Conservation (phyloP, 805 yeast genomes). For the Grigorovia transvaalensis region DNA sequence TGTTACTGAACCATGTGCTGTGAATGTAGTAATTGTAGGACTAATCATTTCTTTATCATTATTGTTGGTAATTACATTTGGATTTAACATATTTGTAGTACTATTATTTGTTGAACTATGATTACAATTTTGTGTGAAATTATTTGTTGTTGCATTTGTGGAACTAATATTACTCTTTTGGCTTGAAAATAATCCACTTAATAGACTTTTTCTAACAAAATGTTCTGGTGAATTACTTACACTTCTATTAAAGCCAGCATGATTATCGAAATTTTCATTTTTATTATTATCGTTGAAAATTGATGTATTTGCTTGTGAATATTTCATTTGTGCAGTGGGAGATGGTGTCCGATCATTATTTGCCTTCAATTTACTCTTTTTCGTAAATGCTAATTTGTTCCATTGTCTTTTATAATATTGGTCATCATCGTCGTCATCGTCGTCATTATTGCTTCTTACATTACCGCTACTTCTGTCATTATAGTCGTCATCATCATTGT, state of each 20-base stretch:
- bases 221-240: constrained; percentile 1
- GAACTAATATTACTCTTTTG: constrained; percentile 5
- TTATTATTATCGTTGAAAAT: not conserved
- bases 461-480: constrained; percentile 13
- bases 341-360: not conserved
- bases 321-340: not conserved
- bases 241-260: constrained; percentile 5
- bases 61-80: not conserved
- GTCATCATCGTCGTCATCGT: constrained; percentile 24
- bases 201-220: constrained; percentile 18
- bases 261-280: constrained; percentile 1
- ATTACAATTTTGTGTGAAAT: not conserved
- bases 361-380: constrained; percentile 5
- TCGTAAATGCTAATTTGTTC: constrained; percentile 23
- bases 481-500: constrained; percentile 11
- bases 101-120: not conserved
- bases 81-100: not conserved
- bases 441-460: constrained; percentile 8
- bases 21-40: constrained; percentile 5
- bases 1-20: constrained; percentile 24
- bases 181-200: constrained; percentile 24
- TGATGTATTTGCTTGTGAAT: constrained; percentile 1
- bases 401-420: constrained; percentile 24
- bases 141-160: not conserved
- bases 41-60: not conserved